Conservation (phyloP, 1,284 basidiomycete genomes). For the Bjerkandera adusta region DNA sequence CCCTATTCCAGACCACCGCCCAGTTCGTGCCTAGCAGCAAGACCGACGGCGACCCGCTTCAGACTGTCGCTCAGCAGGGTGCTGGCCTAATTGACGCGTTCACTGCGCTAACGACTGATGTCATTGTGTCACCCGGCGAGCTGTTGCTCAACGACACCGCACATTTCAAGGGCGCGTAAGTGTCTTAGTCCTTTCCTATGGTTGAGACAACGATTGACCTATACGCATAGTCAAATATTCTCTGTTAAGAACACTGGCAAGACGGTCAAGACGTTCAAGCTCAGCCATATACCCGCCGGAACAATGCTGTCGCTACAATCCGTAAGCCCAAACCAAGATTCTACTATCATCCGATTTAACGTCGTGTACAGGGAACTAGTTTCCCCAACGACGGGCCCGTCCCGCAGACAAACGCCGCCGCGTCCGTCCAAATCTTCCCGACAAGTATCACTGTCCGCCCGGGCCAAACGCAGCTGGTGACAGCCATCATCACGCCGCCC, state of each 20-base stretch:
- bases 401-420: conserved; percentile 41
- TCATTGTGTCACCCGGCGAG: conserved; percentile 55
- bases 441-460: conserved; percentile 33
- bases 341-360: no score
- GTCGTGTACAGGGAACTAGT: conserved; percentile 30
- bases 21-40: conserved; percentile 44
- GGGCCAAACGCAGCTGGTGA: conserved; percentile 29
- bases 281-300: conserved; percentile 52
- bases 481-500: conserved; percentile 39
- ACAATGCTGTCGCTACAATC: conserved; percentile 45
- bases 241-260: conserved; percentile 46
- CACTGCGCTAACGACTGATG: conserved; percentile 55
- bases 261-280: conserved; percentile 39
- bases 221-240: conserved; percentile 41
- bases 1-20: conserved; percentile 61
- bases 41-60: conserved; percentile 47
- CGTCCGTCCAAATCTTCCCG: conserved; percentile 40
- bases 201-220: not conserved
- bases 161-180: conserved; percentile 46
- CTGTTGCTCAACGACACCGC: conserved; percentile 72
- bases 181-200: conserved; percentile 17
- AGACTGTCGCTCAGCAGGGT: conserved; percentile 64
- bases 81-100: conserved; percentile 66
- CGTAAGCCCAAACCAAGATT: no score
- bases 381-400: conserved; percentile 47